Evolutionary conservation across 192 early-diverging fungal genomes (phyloP), one percentile per base, ranked within the genome.

Genomic region (Gryganskiella cystojenkinii): DNA sequence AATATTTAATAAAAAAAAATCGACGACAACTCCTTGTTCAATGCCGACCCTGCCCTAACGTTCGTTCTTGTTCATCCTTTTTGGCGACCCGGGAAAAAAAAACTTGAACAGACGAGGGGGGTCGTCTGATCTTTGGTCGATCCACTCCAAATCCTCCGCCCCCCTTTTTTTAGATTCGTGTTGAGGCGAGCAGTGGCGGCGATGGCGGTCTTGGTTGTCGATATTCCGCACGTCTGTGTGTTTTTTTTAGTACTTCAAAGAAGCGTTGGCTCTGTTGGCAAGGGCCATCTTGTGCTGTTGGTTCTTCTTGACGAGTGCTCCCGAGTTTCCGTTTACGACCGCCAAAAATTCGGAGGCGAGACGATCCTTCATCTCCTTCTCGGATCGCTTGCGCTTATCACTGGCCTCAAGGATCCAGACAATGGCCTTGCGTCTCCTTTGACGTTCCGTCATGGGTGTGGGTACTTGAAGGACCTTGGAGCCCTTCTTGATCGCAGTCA

Each of bases 331-430:
- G 54, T 93, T 89, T 53, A 94, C 83, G 30, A 98, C 89, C 22
- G 91, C 92, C 72, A 94, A 82, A 33, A 98, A 81, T 66, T 98
- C 95, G 14, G 72, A 87, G 19, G 90, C 92, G 53, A 98, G 75
- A 7, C 93, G 80, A 63, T 90, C 85, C 59, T 87, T 86, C 71
- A 94, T 90, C 46, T 69, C 56, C 63, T 89, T 88, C 49, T 92
- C 89, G 20, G 66, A 65, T 13, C 37, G 5, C 7, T 82, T 85
- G 19, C 91, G 81, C 55, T 84, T 90, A 3, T 82, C 72, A 0
- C 90, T 89, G 10, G 93, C 90, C 27, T 95, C 92, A 55, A 93
- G 49, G 22, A 97, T 91, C 96, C 95, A 98, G 57, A 93, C 81
- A 55, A 96, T 94, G 19, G 90, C 96, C 19, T 86, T 87, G 53